Evolutionary conservation across 805 yeast species (phyloP), one percentile per base, ranked within the genome.

Genomic region (Kockiozyma suomiensis): DNA sequence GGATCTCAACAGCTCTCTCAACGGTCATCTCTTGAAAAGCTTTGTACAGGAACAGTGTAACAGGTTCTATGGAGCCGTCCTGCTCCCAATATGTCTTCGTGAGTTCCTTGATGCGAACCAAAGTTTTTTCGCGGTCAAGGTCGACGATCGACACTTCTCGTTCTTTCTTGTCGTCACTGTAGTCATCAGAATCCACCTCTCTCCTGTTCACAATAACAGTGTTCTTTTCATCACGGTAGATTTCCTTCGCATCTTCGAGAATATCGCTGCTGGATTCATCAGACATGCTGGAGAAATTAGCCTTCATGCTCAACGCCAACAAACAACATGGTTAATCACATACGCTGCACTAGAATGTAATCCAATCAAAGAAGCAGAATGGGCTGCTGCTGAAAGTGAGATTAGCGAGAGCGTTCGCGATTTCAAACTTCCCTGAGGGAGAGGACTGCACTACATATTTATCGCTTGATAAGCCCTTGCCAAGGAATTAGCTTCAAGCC

Each of bases 21-120:
- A 41, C 10, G 5, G 46, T 35, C 32, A 54, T 17, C 33, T 32
- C 46, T 40, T 32, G 25, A 2, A 33, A 23, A 4, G 33, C 37
- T 3, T 32, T 28, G 38, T 30, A 46, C 5, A 50, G 23, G 21
- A 37, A 37, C 23, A 37, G 45, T 35, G 42, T 35, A 26, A 35
- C 40, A 13, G 41, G 52, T 35, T 49, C 52, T 12, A 26, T 45
- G n/a, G 49, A 45, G 49, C 49, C 49, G 26, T 45, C 49, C n/a
- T 45, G 35, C 17, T 45, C 49, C 49, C 49, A 45, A 35, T 45
- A 28, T 6, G 49, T 45, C 17, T 45, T 45, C 6, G 49, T 25
- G 17, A 45, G 33, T 25, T 25, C 49, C 35, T 45, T 45, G n/a
- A 45, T 45, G 26, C 49, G 32, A 21, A 25, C 13, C 30, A 45